These are phyloP conservation scores for Diaporthe sp. DNA, from an alignment of 2,329 filamentous ascomycete genomes.

Conservation along the genomic window DNA sequence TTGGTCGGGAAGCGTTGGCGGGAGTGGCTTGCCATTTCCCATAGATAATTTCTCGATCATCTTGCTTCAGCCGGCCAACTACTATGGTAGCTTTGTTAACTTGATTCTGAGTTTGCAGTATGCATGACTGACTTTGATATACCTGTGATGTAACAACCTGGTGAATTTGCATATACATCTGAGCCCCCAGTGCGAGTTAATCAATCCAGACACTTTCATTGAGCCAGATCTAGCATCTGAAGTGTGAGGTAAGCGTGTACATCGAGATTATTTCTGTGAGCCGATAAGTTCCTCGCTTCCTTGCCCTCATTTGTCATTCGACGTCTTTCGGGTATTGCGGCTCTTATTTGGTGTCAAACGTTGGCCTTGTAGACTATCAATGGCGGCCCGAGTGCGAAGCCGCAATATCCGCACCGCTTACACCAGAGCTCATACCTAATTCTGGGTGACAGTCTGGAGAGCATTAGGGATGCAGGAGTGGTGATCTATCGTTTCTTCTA, in stretches of 20 bases:
- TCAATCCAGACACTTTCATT: neutral
- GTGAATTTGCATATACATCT: neutral
- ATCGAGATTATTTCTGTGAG: neutral
- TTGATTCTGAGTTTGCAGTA: neutral
- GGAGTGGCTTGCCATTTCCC: constrained; percentile 69
- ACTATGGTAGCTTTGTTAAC: neutral
- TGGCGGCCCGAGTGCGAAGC: neutral
- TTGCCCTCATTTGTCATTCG: neutral
- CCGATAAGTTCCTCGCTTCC: neutral
- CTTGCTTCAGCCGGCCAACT: neutral
- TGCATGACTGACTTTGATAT: neutral
- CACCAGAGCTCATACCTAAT: neutral
- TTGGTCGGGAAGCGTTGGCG: constrained; percentile 64
- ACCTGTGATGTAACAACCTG: neutral
- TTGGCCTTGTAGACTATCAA: neutral
- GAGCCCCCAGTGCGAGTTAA: too few relatives aligned
- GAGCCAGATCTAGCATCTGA: neutral
- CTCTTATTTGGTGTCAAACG: neutral
- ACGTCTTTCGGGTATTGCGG: constrained; percentile 15
- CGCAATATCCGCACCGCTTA: constrained; percentile 35
- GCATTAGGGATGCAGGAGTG: too few relatives aligned
- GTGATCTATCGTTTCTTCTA: neutral
- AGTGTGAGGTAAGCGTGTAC: neutral
- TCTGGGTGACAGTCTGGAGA: neutral
- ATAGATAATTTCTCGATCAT: constrained; percentile 31